phyloP scores from a whole-genome alignment of 2,329 filamentous ascomycete species.

The Alternaria sp. region DNA sequence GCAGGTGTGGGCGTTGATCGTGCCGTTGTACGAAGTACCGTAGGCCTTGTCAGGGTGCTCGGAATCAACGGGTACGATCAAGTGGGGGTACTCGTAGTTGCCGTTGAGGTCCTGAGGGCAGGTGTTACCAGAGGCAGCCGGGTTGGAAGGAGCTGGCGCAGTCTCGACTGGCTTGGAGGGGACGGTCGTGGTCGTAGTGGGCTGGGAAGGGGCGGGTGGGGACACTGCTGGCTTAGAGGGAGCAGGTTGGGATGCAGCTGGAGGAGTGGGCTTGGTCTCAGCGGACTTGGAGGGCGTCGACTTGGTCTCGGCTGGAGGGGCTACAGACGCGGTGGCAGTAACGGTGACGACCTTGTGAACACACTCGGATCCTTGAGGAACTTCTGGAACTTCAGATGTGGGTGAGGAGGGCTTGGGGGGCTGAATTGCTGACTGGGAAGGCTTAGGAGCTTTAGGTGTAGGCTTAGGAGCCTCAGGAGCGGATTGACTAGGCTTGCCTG shows the following conservation, averaged over 20 bases:
- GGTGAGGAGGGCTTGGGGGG: background rate
- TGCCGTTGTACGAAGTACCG: conserved; percentile 66
- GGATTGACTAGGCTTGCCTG: conserved; percentile 5
- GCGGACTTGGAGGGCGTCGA: background rate
- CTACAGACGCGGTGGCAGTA: background rate
- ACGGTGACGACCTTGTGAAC: conserved; percentile 4
- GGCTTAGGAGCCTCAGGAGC: background rate
- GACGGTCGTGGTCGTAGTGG: background rate
- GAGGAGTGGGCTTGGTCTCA: background rate
- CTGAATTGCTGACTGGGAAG: background rate
- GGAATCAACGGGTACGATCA: conserved; percentile 69
- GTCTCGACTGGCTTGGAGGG: background rate
- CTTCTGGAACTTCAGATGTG: background rate
- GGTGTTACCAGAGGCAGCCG: background rate
- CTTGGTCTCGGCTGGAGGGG: background rate
- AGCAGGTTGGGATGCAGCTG: background rate
- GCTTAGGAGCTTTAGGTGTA: background rate
- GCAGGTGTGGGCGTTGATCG: conserved; percentile 54
- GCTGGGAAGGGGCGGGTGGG: background rate
- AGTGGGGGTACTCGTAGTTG: conserved; percentile 51
- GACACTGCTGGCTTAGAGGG: background rate
- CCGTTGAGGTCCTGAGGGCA: conserved; percentile 41
- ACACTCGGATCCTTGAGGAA: conserved; percentile 1
- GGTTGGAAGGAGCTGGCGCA: background rate
- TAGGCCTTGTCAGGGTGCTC: conserved; percentile 60